A percentile compares a stretch with the other conserved stretches of the same genome.
Conservation (phyloP, 495 filamentous ascomycete species). For the Aspergillus coremiiformis region DNA sequence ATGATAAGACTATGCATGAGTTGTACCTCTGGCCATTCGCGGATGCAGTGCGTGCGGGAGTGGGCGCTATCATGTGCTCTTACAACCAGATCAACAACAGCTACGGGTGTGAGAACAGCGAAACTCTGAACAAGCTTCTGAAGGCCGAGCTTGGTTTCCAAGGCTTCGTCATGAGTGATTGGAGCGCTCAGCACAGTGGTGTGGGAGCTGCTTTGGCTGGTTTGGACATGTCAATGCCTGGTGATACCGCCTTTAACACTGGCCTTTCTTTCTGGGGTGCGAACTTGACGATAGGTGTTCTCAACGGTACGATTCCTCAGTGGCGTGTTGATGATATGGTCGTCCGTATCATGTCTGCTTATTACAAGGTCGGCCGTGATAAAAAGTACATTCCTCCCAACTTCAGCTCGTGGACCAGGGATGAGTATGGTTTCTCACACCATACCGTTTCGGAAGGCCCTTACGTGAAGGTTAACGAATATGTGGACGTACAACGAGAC, state of each 20-base stretch:
- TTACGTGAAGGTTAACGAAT: conserved; percentile 67
- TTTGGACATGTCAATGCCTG: conserved; percentile 93
- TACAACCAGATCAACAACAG: conserved; percentile 82
- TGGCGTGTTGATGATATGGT: conserved; percentile 93
- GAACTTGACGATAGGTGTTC: conserved; percentile 76
- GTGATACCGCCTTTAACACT: conserved; percentile 68
- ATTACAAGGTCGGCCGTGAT: conserved; percentile 80
- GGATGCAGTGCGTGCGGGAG: conserved; percentile 63
- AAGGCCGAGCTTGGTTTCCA: conserved; percentile 93
- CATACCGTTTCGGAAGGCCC: conserved; percentile 47
- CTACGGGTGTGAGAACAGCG: conserved; percentile 62
- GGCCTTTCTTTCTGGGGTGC: conserved; percentile 75
- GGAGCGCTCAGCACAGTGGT: conserved; percentile 81
- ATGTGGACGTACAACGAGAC: conserved; percentile 73
- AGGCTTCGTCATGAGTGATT: conserved; percentile 88
- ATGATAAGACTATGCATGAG: conserved; percentile 93
- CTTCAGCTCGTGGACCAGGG: conserved; percentile 78
- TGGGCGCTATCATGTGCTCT: conserved; percentile 86
- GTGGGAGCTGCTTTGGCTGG: conserved; percentile 73
- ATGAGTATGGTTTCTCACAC: conserved; percentile 67
- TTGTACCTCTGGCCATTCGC: conserved; percentile 86
- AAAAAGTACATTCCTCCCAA: conserved; percentile 58
- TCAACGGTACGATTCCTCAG: conserved; percentile 86
- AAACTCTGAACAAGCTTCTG: conserved; percentile 70
- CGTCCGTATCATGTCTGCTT: conserved; percentile 85